A percentile compares a stretch with the other conserved stretches of the same genome.
phyloP scores from a whole-genome alignment of 495 filamentous ascomycete species.

The Usnea hakonensis region DNA sequence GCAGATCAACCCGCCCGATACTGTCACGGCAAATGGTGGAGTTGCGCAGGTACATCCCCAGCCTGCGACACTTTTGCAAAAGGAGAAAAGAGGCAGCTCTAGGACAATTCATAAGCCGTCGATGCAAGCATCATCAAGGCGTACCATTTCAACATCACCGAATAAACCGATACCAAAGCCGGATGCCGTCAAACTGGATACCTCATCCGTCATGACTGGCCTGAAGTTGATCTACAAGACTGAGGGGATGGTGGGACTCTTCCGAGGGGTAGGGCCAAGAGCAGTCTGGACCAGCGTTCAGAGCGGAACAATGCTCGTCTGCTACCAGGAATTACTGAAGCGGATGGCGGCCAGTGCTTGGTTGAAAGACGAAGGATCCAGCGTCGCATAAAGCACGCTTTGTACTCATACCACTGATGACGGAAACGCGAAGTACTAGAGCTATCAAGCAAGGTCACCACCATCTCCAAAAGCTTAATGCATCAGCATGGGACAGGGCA shows the following conservation, averaged over 20 bases:
- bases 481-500: background rate
- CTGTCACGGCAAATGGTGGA: constrained; percentile 6
- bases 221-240: constrained; percentile 78
- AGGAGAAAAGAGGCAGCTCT: constrained; percentile 7
- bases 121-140: constrained; percentile 3
- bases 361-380: constrained; percentile 16
- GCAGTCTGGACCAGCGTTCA: constrained; percentile 98
- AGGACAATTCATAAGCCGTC: background rate
- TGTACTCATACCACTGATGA: background rate
- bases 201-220: constrained; percentile 79
- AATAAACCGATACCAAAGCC: constrained; percentile 69
- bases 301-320: constrained; percentile 90
- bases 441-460: background rate
- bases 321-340: constrained; percentile 84
- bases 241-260: constrained; percentile 84
- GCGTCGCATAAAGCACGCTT: constrained; percentile 3
- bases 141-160: constrained; percentile 74
- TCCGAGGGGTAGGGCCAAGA: constrained; percentile 87
- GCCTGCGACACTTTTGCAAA: background rate
- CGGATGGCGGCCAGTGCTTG: constrained; percentile 52
- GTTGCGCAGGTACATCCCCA: constrained; percentile 20
- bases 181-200: constrained; percentile 69
- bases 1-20: constrained; percentile 55
- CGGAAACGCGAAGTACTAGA: background rate
- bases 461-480: background rate